Percentiles rank a stretch among this genome's conserved stretches.
Conservation (phyloP, 805 yeast genomes). For the Metschnikowia drakensbergensis region DNA sequence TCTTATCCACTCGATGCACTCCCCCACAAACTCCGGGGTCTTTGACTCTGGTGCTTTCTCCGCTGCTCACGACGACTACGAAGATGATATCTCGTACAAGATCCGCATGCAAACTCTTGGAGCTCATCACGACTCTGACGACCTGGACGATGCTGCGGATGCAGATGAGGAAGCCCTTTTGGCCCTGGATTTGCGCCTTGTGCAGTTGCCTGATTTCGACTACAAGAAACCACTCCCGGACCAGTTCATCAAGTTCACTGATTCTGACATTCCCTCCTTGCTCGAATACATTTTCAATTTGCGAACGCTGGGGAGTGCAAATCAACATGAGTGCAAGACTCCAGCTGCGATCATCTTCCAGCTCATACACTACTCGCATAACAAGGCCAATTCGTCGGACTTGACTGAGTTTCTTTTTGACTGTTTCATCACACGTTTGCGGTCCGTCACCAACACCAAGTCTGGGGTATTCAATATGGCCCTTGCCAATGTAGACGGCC, state of each 20-base stretch:
- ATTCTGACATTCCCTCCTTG: slow-evolving; percentile 48
- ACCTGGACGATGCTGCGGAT: slow-evolving; percentile 18
- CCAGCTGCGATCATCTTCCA: slow-evolving; percentile 73
- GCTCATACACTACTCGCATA: slow-evolving; percentile 64
- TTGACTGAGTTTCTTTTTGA: slow-evolving; percentile 58
- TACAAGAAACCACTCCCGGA: slow-evolving; percentile 52
- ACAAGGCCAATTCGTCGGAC: slow-evolving; percentile 50
- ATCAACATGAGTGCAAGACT: slow-evolving; percentile 47
- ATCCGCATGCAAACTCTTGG: slow-evolving; percentile 33
- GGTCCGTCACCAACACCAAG: slow-evolving; percentile 56
- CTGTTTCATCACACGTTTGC: slow-evolving; percentile 56
- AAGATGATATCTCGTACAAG: slow-evolving; percentile 33
- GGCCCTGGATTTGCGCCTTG: slow-evolving; percentile 26
- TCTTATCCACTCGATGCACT: slow-evolving; percentile 23
- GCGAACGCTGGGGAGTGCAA: slow-evolving; percentile 34
- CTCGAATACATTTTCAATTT: slow-evolving; percentile 46
- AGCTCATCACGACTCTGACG: slow-evolving; percentile 17
- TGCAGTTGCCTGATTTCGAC: slow-evolving; percentile 44
- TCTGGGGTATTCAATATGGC: slow-evolving; percentile 54
- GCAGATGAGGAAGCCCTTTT: slow-evolving; percentile 28
- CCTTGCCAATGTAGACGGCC: slow-evolving; percentile 19
- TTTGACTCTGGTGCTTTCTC: slow-evolving; percentile 12
- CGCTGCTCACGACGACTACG: slow-evolving; percentile 23
- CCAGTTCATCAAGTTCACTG: slow-evolving; percentile 60
- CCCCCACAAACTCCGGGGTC: neutral